Evolutionary conservation across 768 basidiomycete species (phyloP).

Genomic region (Mycena chlorophos): DNA sequence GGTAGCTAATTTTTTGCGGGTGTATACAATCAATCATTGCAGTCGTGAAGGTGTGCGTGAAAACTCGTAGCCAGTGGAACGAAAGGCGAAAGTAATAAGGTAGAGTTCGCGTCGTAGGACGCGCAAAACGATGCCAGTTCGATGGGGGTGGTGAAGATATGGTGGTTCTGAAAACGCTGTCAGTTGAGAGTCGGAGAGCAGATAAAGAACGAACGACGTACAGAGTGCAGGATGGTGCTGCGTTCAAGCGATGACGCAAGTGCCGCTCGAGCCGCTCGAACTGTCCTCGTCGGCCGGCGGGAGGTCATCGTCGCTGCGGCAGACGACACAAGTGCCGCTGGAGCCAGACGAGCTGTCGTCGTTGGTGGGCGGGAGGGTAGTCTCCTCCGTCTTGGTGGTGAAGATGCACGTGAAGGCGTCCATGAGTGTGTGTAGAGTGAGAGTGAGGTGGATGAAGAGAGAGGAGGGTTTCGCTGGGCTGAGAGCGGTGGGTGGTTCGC

Average conservation of each 20-base stretch:
- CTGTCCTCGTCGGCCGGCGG: constrained; percentile 16
- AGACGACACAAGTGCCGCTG: constrained; percentile 18
- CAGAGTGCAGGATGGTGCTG: not conserved
- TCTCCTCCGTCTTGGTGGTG: constrained; percentile 16
- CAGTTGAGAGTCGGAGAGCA: not conserved
- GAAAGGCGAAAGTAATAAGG: constrained; percentile 18
- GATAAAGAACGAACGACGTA: not conserved
- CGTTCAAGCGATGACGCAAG: constrained; percentile 14
- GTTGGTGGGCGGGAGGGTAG: constrained; percentile 16
- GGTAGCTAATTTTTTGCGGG: not conserved
- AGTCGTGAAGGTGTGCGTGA: constrained; percentile 3
- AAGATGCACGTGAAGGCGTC: constrained; percentile 15
- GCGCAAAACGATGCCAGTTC: not conserved
- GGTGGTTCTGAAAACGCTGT: not conserved
- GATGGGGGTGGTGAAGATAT: not conserved
- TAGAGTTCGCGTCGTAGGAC: not conserved
- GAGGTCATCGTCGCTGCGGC: constrained; percentile 12
- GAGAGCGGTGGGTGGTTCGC: not conserved
- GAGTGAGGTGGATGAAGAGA: not conserved
- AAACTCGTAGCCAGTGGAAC: constrained; percentile 4
- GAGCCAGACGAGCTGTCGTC: constrained; percentile 13
- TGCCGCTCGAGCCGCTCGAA: constrained; percentile 7
- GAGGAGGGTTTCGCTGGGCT: not conserved
- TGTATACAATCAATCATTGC: not conserved
- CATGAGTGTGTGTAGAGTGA: constrained; percentile 1